Base-by-base conservation (phyloP, 805 yeast genomes). In the Lipomyces anomalus region DNA sequence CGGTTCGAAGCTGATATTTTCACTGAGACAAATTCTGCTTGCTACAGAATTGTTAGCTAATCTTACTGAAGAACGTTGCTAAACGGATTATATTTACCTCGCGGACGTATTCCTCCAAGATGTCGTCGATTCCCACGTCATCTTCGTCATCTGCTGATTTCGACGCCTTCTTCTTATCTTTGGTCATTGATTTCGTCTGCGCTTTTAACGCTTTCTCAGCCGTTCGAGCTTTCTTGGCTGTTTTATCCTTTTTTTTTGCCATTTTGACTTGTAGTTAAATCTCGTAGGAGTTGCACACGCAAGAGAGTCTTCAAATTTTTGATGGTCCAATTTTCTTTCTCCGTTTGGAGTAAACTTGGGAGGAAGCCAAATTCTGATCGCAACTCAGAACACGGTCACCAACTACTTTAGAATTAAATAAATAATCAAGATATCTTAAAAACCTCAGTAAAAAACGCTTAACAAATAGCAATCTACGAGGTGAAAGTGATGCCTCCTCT, bases 191-290 rank as follows among this genome's bases (percentile, higher is more conserved):
- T 61, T 92, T 90, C 42, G 78, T 69, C 42, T 71, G 73, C 42
- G 78, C 82, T 65, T 90, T 90, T 65, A 81, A 80, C 50, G 76
- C 78, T 69, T 90, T 90, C 53, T 77, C 86, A 30, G 90, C 94
- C 23, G 82, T 70, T 39, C 95, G 78, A 20, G 92, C 94, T 74
- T 87, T 88, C 66, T 87, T 87, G 57, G 95, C 86, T 39, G 85
- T 44, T 65, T 87, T 88, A 55, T 85, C 80, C 65, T 87, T 85
- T 63, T 78, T 84, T 69, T 89, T 90, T 13, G 90, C 97, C 97
- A 89, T 89, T 33, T 9, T 13, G 32, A 28, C 16, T 28, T 16
- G 32, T 28, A n/a, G n/a, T n/a, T n/a, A n/a, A n/a, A n/a, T n/a
- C n/a, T n/a, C n/a, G n/a, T n/a, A n/a, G n/a, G n/a, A n/a, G n/a